These are phyloP conservation scores for Torulaspora maleeae DNA, from an alignment of 805 yeast genomes.

Conservation along the genomic window DNA sequence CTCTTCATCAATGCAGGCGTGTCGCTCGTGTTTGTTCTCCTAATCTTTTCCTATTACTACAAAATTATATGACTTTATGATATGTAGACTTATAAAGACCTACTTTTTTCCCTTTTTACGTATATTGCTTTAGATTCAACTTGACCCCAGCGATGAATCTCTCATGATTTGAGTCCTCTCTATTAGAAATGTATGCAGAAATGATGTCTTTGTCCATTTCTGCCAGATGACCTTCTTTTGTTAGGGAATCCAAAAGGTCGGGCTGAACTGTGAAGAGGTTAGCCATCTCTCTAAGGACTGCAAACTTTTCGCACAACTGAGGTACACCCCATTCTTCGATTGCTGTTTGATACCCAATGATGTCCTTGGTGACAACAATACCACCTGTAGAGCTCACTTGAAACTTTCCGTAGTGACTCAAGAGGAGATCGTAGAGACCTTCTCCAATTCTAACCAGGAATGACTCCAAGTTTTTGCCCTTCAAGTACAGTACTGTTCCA, in stretches of 20 bases:
- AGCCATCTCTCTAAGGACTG: conserved; percentile 72
- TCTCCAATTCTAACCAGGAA: conserved; percentile 55
- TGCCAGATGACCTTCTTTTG: conserved; percentile 75
- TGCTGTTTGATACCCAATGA: conserved; percentile 65
- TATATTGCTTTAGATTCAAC: conserved; percentile 20
- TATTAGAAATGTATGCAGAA: conserved; percentile 59
- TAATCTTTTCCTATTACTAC: conserved; percentile 12
- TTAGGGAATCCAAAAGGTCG: conserved; percentile 67
- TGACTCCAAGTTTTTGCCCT: conserved; percentile 46
- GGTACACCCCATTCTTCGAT: conserved; percentile 64
- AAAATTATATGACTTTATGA: conserved; percentile 1
- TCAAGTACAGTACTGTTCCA: conserved; percentile 38
- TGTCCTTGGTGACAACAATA: conserved; percentile 72
- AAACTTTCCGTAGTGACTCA: conserved; percentile 70
- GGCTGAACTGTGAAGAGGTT: conserved; percentile 83
- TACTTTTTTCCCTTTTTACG: not conserved
- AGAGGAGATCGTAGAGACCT: conserved; percentile 51
- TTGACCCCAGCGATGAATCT: conserved; percentile 29
- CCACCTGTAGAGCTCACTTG: conserved; percentile 82
- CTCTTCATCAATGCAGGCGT: conserved; percentile 9
- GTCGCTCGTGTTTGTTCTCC: conserved; percentile 6
- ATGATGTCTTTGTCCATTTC: conserved; percentile 57
- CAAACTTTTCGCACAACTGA: conserved; percentile 58
- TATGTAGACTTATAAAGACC: not conserved
- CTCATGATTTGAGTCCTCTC: conserved; percentile 60